Conservation (phyloP, 495 filamentous ascomycete species). For the Tuber microsphaerosporum region DNA sequence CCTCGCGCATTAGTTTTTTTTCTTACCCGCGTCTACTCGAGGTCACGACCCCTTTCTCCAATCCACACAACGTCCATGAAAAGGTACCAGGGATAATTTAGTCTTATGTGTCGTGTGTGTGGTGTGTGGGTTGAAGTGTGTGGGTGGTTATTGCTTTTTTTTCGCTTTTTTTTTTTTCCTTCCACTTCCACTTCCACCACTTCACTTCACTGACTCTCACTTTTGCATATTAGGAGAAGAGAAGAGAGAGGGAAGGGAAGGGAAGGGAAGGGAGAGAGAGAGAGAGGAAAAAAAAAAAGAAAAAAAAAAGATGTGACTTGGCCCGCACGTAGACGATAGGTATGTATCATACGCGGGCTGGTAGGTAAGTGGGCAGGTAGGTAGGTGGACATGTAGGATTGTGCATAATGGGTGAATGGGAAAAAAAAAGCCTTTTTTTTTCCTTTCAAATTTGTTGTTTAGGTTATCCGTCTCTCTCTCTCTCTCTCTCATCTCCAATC, state of each 20-base stretch:
- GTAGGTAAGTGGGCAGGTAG: no score
- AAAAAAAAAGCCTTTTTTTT: neutral
- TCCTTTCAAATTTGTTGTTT: neutral
- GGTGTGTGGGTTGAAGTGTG: neutral
- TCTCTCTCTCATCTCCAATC: neutral
- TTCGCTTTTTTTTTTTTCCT: no score
- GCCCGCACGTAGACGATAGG: neutral
- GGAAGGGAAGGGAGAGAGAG: neutral
- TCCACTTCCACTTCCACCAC: no score
- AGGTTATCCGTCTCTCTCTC: neutral
- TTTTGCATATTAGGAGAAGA: neutral
- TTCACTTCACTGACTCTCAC: neutral
- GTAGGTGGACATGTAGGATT: neutral
- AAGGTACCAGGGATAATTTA: neutral
- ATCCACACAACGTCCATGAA: constrained; percentile 4
- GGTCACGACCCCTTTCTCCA: constrained; percentile 1
- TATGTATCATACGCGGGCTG: no score
- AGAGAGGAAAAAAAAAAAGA: neutral
- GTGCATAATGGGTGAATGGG: neutral
- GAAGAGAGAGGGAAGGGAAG: neutral
- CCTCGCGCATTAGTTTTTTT: constrained; percentile 3
- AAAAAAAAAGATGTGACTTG: neutral
- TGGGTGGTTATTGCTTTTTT: neutral
- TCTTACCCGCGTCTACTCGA: neutral
- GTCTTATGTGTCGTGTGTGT: neutral